A percentile compares a stretch with the other conserved stretches of the same genome.
These are phyloP conservation scores for Gymnopilus junonius DNA, from an alignment of 768 basidiomycete genomes.

Conservation along the genomic window DNA sequence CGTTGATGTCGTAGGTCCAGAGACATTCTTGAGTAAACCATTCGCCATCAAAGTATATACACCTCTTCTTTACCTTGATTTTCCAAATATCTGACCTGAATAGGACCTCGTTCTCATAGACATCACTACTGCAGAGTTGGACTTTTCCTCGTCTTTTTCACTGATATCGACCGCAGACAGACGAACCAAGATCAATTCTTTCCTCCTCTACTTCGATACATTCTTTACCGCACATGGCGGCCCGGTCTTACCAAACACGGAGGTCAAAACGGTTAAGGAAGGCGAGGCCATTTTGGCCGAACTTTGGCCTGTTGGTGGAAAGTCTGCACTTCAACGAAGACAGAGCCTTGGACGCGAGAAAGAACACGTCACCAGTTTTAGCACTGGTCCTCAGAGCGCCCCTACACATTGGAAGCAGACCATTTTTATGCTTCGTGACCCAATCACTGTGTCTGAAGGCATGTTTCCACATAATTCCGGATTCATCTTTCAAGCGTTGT, in stretches of 20 bases:
- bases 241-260: conserved; percentile 52
- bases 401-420: conserved; percentile 99
- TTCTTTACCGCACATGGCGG: conserved; percentile 76
- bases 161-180: conserved; percentile 67
- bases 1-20: conserved; percentile 75
- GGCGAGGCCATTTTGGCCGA: conserved; percentile 72
- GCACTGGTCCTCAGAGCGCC: conserved; percentile 85
- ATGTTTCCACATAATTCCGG: conserved; percentile 21
- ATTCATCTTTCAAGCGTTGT: background rate
- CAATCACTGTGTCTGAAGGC: conserved; percentile 80
- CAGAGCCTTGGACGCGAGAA: conserved; percentile 56
- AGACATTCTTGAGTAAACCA: conserved; percentile 67
- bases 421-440: conserved; percentile 81
- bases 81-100: background rate
- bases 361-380: conserved; percentile 73
- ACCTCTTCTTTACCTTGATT: background rate
- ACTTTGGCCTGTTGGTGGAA: conserved; percentile 79
- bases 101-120: conserved; percentile 79
- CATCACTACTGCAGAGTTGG: conserved; percentile 70
- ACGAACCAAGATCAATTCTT: conserved; percentile 70
- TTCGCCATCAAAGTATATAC: conserved; percentile 67
- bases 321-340: conserved; percentile 60
- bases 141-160: conserved; percentile 79
- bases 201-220: conserved; percentile 94
- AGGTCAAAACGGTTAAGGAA: conserved; percentile 61